These are phyloP conservation scores for Agaricus blazei DNA, from an alignment of 768 basidiomycete genomes.

Conservation along the genomic window DNA sequence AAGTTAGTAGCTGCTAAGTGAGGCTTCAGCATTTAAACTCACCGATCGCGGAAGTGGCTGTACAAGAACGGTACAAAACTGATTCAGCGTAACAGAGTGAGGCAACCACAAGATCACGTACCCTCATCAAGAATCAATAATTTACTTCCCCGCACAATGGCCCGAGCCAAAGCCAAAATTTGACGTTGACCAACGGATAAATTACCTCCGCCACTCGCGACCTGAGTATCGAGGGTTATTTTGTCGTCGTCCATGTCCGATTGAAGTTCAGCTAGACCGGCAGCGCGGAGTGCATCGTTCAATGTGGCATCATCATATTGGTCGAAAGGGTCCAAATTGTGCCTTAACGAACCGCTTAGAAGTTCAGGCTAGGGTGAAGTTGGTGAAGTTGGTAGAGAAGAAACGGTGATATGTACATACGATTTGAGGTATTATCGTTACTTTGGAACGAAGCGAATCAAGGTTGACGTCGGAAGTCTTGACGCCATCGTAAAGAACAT, in stretches of 20 bases:
- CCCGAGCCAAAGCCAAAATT: constrained; percentile 56
- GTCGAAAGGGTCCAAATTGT: constrained; percentile 57
- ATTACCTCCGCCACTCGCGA: constrained; percentile 54
- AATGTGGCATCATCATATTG: constrained; percentile 43
- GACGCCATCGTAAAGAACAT: constrained; percentile 49
- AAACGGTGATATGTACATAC: constrained; percentile 11
- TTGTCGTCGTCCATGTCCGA: constrained; percentile 41
- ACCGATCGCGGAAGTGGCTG: constrained; percentile 41
- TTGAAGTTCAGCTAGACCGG: constrained; percentile 30
- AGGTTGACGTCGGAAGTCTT: constrained; percentile 44
- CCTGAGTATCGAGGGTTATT: constrained; percentile 37
- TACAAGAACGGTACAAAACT: constrained; percentile 5
- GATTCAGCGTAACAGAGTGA: background rate
- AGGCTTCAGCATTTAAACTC: background rate
- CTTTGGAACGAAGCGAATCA: constrained; percentile 45
- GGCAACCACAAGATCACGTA: constrained; percentile 15
- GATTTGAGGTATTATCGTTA: constrained; percentile 53
- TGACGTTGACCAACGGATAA: constrained; percentile 73
- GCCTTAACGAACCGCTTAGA: constrained; percentile 38
- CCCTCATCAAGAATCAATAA: constrained; percentile 60
- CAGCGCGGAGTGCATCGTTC: constrained; percentile 31
- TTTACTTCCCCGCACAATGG: constrained; percentile 46
- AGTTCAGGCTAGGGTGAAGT: constrained; percentile 22
- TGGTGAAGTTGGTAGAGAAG: background rate
- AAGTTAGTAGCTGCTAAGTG: background rate